Base-by-base conservation (phyloP, 2,329 filamentous ascomycete species). In the Verticillium dahliae region DNA sequence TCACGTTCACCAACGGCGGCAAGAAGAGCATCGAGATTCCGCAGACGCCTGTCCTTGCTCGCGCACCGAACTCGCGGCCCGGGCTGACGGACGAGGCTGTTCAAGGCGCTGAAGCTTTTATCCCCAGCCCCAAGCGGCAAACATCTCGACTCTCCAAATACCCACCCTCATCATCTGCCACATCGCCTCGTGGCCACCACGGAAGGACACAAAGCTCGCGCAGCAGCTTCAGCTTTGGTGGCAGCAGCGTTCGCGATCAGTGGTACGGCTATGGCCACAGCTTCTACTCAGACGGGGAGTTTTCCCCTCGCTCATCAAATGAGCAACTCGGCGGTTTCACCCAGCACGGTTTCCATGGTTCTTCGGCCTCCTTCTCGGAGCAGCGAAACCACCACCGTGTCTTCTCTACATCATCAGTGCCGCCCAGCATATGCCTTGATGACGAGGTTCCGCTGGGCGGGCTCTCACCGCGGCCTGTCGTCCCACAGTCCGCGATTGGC, bases 11-110 rank as follows among this genome's bases (percentile, higher is more conserved):
- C 10, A 58, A 60, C 56, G 61, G 62, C 41, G 69, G 73, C 63
- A 77, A 77, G 67, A 73, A 73, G 61, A 81, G 78, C 67, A 68
- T 80, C 57, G 80, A 82, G 45, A 58, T 79, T 9, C 80, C 81
- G 1, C 72, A 75, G 31, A 75, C 81, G 2, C 80, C 84, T 1
- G 79, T 86, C 10, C 75, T 85, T 34, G 85, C 85, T 13, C 77
- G 80, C 56, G 86, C 86, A 6, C 85, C 86, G 13, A 88, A 88
- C 66, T 78, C 85, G n/a, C 77, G 85, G 22, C 79, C 79, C 1
- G 86, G 86, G 15, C 77, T 89, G 6, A 88, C 86, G 2, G 85
- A 88, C 64, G 84, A 87, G 66, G 72, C 80, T 1, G 71, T 88
- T 2, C 84, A 85, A 4, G 85, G 86, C 38, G 85, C 83, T 62